phyloP scores from a whole-genome alignment of 768 basidiomycete genomes.

The Lactarius tabidus region DNA sequence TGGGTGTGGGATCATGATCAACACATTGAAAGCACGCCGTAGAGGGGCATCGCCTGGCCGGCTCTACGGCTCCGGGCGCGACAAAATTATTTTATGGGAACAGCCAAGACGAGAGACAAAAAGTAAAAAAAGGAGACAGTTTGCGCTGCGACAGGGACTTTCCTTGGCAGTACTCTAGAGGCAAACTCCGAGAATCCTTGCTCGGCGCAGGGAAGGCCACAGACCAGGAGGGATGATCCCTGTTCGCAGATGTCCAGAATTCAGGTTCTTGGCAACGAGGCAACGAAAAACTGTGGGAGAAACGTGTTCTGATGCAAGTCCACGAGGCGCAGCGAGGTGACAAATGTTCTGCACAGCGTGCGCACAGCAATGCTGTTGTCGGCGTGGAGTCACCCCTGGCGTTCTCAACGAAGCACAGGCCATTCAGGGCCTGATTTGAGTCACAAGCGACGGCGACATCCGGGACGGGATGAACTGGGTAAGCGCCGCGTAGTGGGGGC shows the following conservation, averaged over 20 bases:
- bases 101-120: neutral
- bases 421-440: neutral
- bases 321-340: neutral
- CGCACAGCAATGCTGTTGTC: slow-evolving; percentile 15
- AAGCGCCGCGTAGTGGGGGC: neutral
- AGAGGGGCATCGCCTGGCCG: neutral
- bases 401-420: neutral
- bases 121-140: slow-evolving; percentile 7
- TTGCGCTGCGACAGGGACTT: slow-evolving; percentile 2
- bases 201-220: neutral
- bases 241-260: neutral
- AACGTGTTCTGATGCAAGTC: neutral
- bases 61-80: slow-evolving; percentile 1
- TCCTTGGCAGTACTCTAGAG: neutral
- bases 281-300: neutral
- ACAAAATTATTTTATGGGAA: slow-evolving; percentile 3
- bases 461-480: neutral
- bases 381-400: slow-evolving; percentile 5
- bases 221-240: neutral
- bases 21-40: slow-evolving; percentile 1
- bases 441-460: slow-evolving; percentile 2
- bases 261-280: neutral
- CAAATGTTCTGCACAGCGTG: neutral
- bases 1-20: neutral
- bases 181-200: slow-evolving; percentile 18